Percentiles rank a stretch among this genome's conserved stretches.
These are phyloP conservation scores for Geranium brycei DNA, from an alignment of 345 rosid genomes.

Conservation along the genomic window DNA sequence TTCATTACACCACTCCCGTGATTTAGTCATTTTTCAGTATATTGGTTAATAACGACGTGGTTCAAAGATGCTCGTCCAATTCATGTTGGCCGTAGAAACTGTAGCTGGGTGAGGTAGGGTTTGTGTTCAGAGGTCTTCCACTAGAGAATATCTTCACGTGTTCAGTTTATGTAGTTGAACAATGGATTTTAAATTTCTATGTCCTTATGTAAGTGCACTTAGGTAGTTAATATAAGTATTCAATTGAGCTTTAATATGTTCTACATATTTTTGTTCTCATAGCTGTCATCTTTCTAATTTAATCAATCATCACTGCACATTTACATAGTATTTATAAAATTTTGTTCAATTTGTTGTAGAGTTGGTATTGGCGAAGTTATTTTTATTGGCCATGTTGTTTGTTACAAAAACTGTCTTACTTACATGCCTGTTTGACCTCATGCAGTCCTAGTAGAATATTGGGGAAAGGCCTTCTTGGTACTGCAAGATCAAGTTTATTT, in stretches of 20 bases:
- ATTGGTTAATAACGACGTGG: not conserved
- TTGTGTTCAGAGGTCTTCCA: too few relatives aligned
- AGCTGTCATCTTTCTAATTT: too few relatives aligned
- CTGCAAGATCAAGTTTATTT: constrained; percentile 89
- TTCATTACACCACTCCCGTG: not conserved
- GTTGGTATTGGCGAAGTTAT: not conserved
- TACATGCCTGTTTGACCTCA: constrained; percentile 8
- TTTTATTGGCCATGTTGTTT: not conserved
- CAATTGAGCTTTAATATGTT: too few relatives aligned
- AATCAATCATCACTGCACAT: too few relatives aligned
- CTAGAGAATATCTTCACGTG: too few relatives aligned
- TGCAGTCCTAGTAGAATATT: constrained; percentile 61
- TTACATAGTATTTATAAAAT: too few relatives aligned
- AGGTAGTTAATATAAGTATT: too few relatives aligned
- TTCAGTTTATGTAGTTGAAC: not conserved
- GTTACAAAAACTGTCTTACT: constrained; percentile 1
- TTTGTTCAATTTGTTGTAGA: not conserved
- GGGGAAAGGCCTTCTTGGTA: constrained; percentile 75
- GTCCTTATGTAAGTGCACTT: too few relatives aligned
- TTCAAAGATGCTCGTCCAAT: not conserved
- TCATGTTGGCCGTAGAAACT: not conserved
- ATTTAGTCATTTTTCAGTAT: constrained; percentile 2
- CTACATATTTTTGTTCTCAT: too few relatives aligned
- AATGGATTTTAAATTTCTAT: too few relatives aligned
- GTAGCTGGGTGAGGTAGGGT: not conserved